phyloP scores from a whole-genome alignment of 2,329 filamentous ascomycete species.

The Zarea fungicola region DNA sequence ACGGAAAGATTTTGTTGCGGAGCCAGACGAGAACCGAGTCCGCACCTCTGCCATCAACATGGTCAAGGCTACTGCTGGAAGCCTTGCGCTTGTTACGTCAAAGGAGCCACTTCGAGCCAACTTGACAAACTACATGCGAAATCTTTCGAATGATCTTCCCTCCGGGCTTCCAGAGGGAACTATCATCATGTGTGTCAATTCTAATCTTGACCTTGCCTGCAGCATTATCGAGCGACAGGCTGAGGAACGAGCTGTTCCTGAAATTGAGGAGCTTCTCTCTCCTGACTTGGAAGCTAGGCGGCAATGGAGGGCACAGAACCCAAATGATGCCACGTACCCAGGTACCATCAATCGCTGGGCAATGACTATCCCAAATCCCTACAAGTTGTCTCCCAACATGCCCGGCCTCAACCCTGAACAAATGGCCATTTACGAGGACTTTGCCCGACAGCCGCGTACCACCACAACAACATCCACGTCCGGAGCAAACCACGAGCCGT shows the following conservation, averaged over 20 bases:
- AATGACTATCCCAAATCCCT: slow-evolving; percentile 88
- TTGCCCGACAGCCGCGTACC: slow-evolving; percentile 76
- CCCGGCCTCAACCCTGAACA: slow-evolving; percentile 82
- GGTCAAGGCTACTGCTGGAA: slow-evolving; percentile 91
- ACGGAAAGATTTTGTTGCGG: slow-evolving; percentile 92
- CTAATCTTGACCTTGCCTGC: slow-evolving; percentile 90
- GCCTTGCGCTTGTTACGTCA: slow-evolving; percentile 92
- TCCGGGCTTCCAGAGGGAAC: slow-evolving; percentile 88
- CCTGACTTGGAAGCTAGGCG: slow-evolving; percentile 71
- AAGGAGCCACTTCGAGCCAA: slow-evolving; percentile 95
- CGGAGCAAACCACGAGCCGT: slow-evolving; percentile 40
- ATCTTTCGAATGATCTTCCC: slow-evolving; percentile 61
- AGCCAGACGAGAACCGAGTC: slow-evolving; percentile 82
- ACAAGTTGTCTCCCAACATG: slow-evolving; percentile 68
- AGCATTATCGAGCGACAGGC: slow-evolving; percentile 93
- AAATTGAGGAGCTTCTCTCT: slow-evolving; percentile 93
- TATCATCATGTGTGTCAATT: slow-evolving; percentile 97
- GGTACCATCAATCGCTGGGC: slow-evolving; percentile 82
- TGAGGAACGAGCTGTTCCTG: slow-evolving; percentile 84
- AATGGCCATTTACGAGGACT: slow-evolving; percentile 94
- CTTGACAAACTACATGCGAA: slow-evolving; percentile 93
- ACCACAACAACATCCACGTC: slow-evolving; percentile 48
- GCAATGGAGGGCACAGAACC: slow-evolving; percentile 66
- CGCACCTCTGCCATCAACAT: slow-evolving; percentile 85
- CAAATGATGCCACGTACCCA: slow-evolving; percentile 81